Percentiles rank a stretch among this genome's conserved stretches.
Evolutionary conservation across 2,329 filamentous ascomycete species (phyloP).

Genomic region (Harringtonia aguacate): DNA sequence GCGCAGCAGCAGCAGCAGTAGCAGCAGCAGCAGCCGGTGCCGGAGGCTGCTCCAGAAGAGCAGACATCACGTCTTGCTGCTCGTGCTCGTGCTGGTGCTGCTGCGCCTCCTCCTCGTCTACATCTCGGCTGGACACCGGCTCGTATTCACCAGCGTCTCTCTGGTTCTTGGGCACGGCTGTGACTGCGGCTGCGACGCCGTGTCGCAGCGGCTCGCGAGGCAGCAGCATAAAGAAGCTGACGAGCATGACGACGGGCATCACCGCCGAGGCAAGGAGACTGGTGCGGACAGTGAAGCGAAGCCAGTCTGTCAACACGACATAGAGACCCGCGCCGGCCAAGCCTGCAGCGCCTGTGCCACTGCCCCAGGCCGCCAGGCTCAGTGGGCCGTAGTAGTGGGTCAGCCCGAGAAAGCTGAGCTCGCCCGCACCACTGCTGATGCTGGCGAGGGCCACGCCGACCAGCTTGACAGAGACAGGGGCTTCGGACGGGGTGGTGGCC

Average conservation of each 20-base stretch:
- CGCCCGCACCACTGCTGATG: conserved; percentile 74
- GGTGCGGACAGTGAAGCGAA: conserved; percentile 61
- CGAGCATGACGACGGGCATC: conserved; percentile 70
- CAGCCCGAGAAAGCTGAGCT: conserved; percentile 81
- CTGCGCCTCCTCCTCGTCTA: conserved; percentile 16
- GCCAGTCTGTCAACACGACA: conserved; percentile 70
- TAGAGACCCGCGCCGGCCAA: conserved; percentile 82
- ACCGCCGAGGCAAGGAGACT: conserved; percentile 71
- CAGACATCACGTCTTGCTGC: conserved; percentile 6
- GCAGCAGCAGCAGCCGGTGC: too few species aligned
- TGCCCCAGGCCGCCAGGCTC: conserved; percentile 84
- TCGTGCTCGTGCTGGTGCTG: background rate
- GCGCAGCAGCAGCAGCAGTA: background rate
- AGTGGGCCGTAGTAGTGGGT: conserved; percentile 89
- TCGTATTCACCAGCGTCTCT: conserved; percentile 14
- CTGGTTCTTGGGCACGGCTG: conserved; percentile 6
- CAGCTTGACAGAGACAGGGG: conserved; percentile 64
- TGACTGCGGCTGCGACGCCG: conserved; percentile 17
- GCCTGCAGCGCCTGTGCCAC: conserved; percentile 82
- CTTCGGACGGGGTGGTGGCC: conserved; percentile 59
- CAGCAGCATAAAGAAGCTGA: conserved; percentile 76
- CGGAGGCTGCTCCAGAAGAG: conserved; percentile 19
- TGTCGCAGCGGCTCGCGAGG: conserved; percentile 55
- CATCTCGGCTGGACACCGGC: conserved; percentile 22
- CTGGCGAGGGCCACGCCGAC: conserved; percentile 77